Base-by-base conservation (phyloP, 2,329 filamentous ascomycete species). In the Samsoniella hepiali region DNA sequence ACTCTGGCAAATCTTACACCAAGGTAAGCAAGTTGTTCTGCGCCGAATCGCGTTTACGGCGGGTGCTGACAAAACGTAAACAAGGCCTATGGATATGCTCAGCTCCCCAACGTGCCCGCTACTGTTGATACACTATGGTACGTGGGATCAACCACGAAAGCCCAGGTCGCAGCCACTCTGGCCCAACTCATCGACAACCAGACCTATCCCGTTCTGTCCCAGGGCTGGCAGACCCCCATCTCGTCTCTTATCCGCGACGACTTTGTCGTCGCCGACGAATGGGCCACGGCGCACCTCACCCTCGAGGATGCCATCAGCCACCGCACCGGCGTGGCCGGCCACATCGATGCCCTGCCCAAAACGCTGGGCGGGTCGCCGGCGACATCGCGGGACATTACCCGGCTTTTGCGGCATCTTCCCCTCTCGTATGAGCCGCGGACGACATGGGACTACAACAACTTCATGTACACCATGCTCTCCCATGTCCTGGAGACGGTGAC, bases 111-210 rank as follows among this genome's bases (percentile, higher is more conserved):
- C 75, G 75, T 34, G 73, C 77, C 65, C 71, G 79, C 65, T 64
- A 78, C 67, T 68, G 75, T 58, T 62, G 73, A 81, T 34, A 86
- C 83, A 0, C 73, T 87, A 2, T 87, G 83, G 73, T 83, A 81
- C 63, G 77, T 76, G 4, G 85, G 79, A 1, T 85, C 82, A 47
- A 85, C 79, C 1, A 85, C 82, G 17, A 88, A 88, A 68, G 80
- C 82, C 1, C 78, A 84, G 53, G 81, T 80, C 0, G 78, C 80
- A 0, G 82, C 82, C 1, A 75, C 77, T 0, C 69, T 88, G 2
- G 70, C 86, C 1, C 77, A 81, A 1, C 68, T 84, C 1, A 77
- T 86, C 8, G 73, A 84, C 6, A 76, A 78, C 27, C 74, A 80
- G 9, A 42, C 65, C 17, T 67, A 70, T 34, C 62, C 71, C 0